Conservation (phyloP, 2,329 filamentous ascomycete species). For the Nemania bipapillata region DNA sequence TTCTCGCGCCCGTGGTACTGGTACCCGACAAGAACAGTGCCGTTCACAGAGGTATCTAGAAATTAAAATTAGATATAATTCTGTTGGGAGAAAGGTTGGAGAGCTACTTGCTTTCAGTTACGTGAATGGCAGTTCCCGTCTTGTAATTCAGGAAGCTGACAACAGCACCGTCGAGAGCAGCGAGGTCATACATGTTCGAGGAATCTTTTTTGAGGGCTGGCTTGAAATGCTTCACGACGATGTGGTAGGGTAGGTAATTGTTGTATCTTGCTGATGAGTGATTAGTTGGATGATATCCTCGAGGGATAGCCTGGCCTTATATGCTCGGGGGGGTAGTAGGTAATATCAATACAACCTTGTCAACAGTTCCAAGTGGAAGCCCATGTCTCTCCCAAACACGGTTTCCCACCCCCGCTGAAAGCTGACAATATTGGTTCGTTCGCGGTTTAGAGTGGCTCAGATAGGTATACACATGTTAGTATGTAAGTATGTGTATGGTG, state of each 20-base stretch:
- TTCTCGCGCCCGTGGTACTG: constrained; percentile 4
- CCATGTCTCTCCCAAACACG: too few species aligned
- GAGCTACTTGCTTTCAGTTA: background rate
- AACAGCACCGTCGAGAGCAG: background rate
- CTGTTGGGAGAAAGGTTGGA: background rate
- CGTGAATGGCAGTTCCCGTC: constrained; percentile 1
- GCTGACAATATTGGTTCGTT: too few species aligned
- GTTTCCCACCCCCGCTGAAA: too few species aligned
- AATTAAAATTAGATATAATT: background rate
- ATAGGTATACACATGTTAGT: too few species aligned
- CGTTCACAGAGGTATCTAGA: background rate
- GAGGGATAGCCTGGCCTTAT: too few species aligned
- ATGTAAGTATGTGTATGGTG: too few species aligned
- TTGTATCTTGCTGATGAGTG: background rate
- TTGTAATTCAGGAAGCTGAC: constrained; percentile 9
- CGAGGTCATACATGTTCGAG: constrained; percentile 1
- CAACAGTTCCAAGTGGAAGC: too few species aligned
- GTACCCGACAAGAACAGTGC: background rate
- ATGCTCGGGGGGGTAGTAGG: too few species aligned
- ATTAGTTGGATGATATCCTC: too few species aligned
- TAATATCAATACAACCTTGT: too few species aligned
- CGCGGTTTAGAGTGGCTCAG: too few species aligned
- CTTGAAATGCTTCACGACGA: background rate
- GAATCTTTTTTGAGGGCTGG: background rate
- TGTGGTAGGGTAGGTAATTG: background rate